Percentiles rank a stretch among this genome's conserved stretches.
Conservation (phyloP, 805 yeast genomes). For the Metschnikowia noctiluminum region DNA sequence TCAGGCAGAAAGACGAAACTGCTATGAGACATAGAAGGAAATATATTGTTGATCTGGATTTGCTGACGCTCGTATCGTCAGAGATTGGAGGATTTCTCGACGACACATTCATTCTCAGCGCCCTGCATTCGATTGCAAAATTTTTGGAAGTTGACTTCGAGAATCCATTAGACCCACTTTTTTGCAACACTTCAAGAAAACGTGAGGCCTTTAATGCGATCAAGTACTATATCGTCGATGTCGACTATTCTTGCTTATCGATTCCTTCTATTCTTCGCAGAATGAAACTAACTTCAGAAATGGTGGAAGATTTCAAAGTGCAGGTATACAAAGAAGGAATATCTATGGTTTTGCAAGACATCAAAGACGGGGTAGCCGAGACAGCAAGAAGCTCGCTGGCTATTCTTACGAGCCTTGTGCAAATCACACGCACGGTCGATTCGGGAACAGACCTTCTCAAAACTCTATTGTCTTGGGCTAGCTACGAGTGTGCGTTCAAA, state of each 20-base stretch:
- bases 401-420: neutral
- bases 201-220: slow-evolving; percentile 3
- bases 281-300: slow-evolving; percentile 1
- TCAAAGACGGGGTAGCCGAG: slow-evolving; percentile 2
- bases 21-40: neutral
- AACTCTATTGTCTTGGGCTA: slow-evolving; percentile 4
- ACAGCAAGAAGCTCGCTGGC: neutral
- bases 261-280: slow-evolving; percentile 3
- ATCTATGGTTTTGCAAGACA: neutral
- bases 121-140: slow-evolving; percentile 1
- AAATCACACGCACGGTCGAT: neutral
- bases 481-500: slow-evolving; percentile 5
- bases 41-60: neutral
- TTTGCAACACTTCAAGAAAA: slow-evolving; percentile 2
- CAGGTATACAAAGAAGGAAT: slow-evolving; percentile 5
- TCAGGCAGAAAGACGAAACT: neutral
- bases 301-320: slow-evolving; percentile 3
- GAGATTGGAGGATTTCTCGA: slow-evolving; percentile 3
- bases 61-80: slow-evolving; percentile 3
- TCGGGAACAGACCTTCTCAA: slow-evolving; percentile 3
- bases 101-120: slow-evolving; percentile 3
- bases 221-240: slow-evolving; percentile 2
- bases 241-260: slow-evolving; percentile 3
- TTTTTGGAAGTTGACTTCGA: slow-evolving; percentile 4
- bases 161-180: slow-evolving; percentile 3